These are phyloP conservation scores for Globisporangium yorkense DNA, from an alignment of 352 stramenopile species.

Conservation along the genomic window DNA sequence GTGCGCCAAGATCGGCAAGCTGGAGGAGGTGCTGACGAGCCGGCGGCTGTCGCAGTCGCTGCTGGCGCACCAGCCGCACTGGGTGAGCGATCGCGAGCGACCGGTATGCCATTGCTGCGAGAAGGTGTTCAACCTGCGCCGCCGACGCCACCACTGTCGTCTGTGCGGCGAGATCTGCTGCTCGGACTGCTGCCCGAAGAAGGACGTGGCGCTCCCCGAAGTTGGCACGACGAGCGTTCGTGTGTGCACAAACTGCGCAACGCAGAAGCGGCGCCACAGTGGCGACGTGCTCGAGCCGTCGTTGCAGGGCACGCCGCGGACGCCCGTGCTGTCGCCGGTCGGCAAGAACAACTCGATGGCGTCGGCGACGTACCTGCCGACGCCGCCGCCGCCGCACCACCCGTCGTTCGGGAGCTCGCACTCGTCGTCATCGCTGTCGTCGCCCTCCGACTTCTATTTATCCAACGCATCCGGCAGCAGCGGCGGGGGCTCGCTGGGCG, in stretches of 20 bases:
- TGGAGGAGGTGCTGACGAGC: conserved; percentile 70
- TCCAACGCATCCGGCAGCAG: conserved; percentile 18
- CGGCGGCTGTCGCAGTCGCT: conserved; percentile 64
- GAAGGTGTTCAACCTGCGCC: conserved; percentile 62
- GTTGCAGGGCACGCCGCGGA: conserved; percentile 11
- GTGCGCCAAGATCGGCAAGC: conserved; percentile 42
- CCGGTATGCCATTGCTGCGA: conserved; percentile 52
- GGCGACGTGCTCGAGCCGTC: conserved; percentile 20
- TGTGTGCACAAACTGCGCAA: conserved; percentile 56
- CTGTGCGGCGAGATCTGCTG: conserved; percentile 76
- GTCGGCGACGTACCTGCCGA: conserved; percentile 1
- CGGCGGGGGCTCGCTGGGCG: conserved; percentile 14
- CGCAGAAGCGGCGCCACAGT: conserved; percentile 49
- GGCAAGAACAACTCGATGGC: neutral
- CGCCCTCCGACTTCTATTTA: conserved; percentile 35
- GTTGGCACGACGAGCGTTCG: conserved; percentile 56
- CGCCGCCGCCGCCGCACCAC: conserved; percentile 10
- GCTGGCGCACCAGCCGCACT: conserved; percentile 53
- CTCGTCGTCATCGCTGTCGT: conserved; percentile 12
- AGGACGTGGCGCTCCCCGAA: conserved; percentile 65
- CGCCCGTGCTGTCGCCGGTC: conserved; percentile 16
- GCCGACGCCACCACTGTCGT: conserved; percentile 70
- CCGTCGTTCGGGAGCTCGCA: conserved; percentile 9
- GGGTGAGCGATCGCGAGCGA: conserved; percentile 63
- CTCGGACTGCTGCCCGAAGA: conserved; percentile 74